Evolutionary conservation across 1,284 basidiomycete species (phyloP).

Genomic region (Fomitopsis schrenkii): DNA sequence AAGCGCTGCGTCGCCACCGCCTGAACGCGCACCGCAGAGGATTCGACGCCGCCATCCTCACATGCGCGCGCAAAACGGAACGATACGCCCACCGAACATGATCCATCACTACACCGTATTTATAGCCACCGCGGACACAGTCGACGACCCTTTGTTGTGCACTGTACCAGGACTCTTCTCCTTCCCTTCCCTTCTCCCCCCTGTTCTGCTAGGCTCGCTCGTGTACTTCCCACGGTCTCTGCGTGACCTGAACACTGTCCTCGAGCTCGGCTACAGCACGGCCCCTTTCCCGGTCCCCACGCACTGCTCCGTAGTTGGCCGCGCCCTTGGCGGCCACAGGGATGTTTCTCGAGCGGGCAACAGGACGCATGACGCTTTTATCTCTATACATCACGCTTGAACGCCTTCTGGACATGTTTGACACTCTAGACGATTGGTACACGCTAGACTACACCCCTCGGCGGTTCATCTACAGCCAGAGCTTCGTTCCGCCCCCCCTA

Average conservation of each 20-base stretch:
- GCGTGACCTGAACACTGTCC: background rate
- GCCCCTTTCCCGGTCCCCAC: background rate
- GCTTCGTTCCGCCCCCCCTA: background rate
- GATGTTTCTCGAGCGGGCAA: background rate
- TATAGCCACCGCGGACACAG: background rate
- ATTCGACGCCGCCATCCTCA: background rate
- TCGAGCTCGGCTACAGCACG: background rate
- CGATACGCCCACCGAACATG: background rate
- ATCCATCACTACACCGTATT: background rate
- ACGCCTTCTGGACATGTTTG: background rate
- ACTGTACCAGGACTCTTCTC: background rate
- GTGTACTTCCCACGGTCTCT: background rate
- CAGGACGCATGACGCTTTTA: background rate
- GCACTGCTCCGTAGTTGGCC: background rate
- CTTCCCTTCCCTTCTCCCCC: background rate
- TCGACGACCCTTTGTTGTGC: background rate
- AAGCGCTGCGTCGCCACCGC: constrained; percentile 16
- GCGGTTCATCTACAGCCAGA: background rate
- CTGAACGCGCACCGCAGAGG: background rate
- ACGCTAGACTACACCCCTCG: background rate
- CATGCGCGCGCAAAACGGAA: background rate
- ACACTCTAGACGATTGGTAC: background rate
- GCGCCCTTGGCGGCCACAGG: background rate
- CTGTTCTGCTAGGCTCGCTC: background rate
- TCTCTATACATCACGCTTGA: background rate